Evolutionary conservation across 2,329 filamentous ascomycete genomes (phyloP).

Genomic region (Balansia obtecta): DNA sequence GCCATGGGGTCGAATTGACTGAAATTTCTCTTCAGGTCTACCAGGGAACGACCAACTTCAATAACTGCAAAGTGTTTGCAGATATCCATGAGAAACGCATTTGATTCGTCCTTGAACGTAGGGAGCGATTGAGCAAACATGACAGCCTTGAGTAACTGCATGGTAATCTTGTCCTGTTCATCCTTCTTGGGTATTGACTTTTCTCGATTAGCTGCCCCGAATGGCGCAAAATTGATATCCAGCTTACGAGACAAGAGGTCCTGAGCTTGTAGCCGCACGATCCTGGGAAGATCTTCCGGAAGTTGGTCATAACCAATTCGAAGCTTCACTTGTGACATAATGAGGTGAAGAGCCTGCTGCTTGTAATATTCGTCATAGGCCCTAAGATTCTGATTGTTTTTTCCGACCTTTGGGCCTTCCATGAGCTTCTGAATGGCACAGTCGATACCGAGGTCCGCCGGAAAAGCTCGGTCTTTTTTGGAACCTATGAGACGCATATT

Average conservation of each 20-base stretch:
- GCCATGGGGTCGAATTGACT: slow-evolving; percentile 74
- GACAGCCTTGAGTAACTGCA: slow-evolving; percentile 78
- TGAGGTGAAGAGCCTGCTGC: slow-evolving; percentile 77
- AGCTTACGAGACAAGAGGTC: slow-evolving; percentile 65
- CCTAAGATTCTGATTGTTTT: slow-evolving; percentile 36
- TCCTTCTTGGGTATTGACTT: slow-evolving; percentile 81
- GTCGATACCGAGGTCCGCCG: slow-evolving; percentile 74
- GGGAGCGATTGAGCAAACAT: slow-evolving; percentile 76
- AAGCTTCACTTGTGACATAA: slow-evolving; percentile 82
- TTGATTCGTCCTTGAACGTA: slow-evolving; percentile 66
- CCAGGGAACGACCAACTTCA: slow-evolving; percentile 76
- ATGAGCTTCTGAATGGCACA: slow-evolving; percentile 78
- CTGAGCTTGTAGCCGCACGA: slow-evolving; percentile 79
- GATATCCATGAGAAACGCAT: slow-evolving; percentile 63
- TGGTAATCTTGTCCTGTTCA: slow-evolving; percentile 68
- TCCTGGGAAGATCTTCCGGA: slow-evolving; percentile 75
- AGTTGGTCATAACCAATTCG: slow-evolving; percentile 78
- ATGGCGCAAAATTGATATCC: slow-evolving; percentile 55
- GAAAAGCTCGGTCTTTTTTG: slow-evolving; percentile 78
- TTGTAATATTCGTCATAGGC: slow-evolving; percentile 77
- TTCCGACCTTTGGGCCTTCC: slow-evolving; percentile 57
- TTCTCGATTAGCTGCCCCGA: slow-evolving; percentile 65
- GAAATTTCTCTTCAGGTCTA: slow-evolving; percentile 62
- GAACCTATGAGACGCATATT: slow-evolving; percentile 84
- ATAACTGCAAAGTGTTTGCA: slow-evolving; percentile 85